Base-by-base conservation (phyloP, 2,329 filamentous ascomycete species). In the Phoma sp. region DNA sequence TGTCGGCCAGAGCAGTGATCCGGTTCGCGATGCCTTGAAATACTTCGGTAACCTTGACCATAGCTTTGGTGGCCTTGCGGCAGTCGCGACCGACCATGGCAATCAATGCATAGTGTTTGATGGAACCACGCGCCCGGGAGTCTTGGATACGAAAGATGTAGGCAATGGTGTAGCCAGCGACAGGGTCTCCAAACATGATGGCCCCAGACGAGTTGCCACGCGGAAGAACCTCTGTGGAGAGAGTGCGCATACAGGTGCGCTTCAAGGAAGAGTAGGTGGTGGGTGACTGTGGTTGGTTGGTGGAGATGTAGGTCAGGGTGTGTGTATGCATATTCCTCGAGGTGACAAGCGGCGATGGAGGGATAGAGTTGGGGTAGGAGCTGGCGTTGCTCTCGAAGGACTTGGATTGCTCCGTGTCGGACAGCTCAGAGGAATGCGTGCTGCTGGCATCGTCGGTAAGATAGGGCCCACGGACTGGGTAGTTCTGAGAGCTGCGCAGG, bases 91-190 rank as follows among this genome's bases (percentile, higher is more conserved):
- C 83, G 5, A 81, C 82, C 48, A 85, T 76, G 12, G 83, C 83
- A 46, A 85, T 77, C 25, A 86, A 76, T 2, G 84, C 83, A 70
- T 86, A 86, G 33, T 80, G 82, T 50, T 84, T 80, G 55, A 81
- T 77, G 55, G 82, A 80, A 32, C 84, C 84, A 51, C 84, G 81
- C 9, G 84, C 83, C 69, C 83, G 80, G 15, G 82, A 82, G 63
- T 86, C 84, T 13, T 81, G 81, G 17, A 86, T 77, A 39, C 83
- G 82, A 69, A 86, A 86, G 36, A 84, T 79, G 65, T 84, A 85
- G 37, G 84, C 83, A 47, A 85, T 83, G 17, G 83, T 85, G 72
- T 85, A 84, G 47, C 84, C 84, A 6, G 81, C 78, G 19, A 77
- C 77, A 0, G 80, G 76, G 58, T 85, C 83, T 25, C 83, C 83